phyloP scores from a whole-genome alignment of 208 protist genomes.

The Acanthamoeba triangularis region DNA sequence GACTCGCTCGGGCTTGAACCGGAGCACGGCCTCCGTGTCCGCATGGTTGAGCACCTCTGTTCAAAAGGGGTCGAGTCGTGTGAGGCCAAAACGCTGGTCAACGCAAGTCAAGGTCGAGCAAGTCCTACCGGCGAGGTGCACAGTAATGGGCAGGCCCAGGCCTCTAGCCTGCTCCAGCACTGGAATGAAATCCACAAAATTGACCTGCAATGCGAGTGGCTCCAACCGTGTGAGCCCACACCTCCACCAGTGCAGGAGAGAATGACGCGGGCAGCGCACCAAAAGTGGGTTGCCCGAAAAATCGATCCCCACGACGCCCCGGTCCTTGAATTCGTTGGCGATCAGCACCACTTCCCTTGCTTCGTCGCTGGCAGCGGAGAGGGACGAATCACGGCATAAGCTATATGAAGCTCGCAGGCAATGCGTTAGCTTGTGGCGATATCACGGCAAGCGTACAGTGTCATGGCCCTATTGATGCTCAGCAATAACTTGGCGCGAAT shows the following conservation, averaged over 20 bases:
- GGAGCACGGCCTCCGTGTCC: constrained; percentile 61
- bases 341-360: constrained; percentile 29
- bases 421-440: not conserved
- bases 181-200: constrained; percentile 8
- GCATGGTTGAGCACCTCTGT: constrained; percentile 54
- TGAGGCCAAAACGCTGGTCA: no score
- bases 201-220: not conserved
- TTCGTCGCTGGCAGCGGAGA: not conserved
- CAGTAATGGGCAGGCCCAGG: constrained; percentile 3
- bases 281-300: constrained; percentile 51
- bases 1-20: constrained; percentile 50
- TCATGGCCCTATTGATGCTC: constrained; percentile 62
- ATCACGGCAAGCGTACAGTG: not conserved
- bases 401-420: not conserved
- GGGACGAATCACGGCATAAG: not conserved
- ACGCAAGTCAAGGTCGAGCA: not conserved
- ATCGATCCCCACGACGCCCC: constrained; percentile 52
- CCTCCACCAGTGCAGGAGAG: not conserved
- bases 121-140: not conserved
- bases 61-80: no score
- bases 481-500: constrained; percentile 32
- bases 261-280: not conserved
- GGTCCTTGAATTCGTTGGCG: not conserved
- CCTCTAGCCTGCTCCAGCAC: not conserved
- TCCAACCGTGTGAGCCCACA: not conserved